Conservation (phyloP, 176 grass and related monocot genomes). For the Echinochloa phyllopogon region DNA sequence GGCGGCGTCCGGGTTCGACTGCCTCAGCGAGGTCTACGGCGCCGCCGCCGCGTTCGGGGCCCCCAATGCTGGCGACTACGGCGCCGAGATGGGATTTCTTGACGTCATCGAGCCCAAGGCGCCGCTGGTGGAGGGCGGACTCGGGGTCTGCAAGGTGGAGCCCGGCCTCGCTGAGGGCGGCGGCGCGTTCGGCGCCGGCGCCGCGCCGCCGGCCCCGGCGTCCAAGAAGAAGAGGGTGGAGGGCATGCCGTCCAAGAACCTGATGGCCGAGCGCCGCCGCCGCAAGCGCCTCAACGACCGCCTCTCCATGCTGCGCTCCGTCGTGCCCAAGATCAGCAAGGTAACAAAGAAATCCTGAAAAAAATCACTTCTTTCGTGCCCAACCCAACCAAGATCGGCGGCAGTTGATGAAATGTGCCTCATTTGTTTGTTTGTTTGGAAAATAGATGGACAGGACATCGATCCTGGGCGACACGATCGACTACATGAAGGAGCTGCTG, state of each 20-base stretch:
- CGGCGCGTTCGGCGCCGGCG: conserved; percentile 31
- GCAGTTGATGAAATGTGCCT: background rate
- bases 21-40: conserved; percentile 74
- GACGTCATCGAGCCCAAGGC: conserved; percentile 46
- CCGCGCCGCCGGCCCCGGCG: conserved; percentile 31
- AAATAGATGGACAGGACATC: conserved; percentile 96
- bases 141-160: conserved; percentile 81
- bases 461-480: conserved; percentile 96
- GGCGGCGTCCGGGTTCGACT: conserved; percentile 64
- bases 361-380: background rate
- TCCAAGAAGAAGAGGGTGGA: conserved; percentile 92
- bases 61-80: conserved; percentile 26
- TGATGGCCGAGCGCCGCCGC: conserved; percentile 97
- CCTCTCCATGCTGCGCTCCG: conserved; percentile 97
- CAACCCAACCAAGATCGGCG: background rate
- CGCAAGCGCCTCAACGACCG: conserved; percentile 98
- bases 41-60: conserved; percentile 39
- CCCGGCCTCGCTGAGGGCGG: conserved; percentile 50
- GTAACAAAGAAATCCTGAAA: conserved; percentile 11
- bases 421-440: background rate
- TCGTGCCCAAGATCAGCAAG: conserved; percentile 99
- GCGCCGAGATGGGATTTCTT: conserved; percentile 65
- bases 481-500: conserved; percentile 99
- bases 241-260: conserved; percentile 96
- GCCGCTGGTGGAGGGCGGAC: conserved; percentile 29